A percentile compares a stretch with the other conserved stretches of the same genome.
Conservation (phyloP, 768 basidiomycete species). For the Strobilomyces confusus region DNA sequence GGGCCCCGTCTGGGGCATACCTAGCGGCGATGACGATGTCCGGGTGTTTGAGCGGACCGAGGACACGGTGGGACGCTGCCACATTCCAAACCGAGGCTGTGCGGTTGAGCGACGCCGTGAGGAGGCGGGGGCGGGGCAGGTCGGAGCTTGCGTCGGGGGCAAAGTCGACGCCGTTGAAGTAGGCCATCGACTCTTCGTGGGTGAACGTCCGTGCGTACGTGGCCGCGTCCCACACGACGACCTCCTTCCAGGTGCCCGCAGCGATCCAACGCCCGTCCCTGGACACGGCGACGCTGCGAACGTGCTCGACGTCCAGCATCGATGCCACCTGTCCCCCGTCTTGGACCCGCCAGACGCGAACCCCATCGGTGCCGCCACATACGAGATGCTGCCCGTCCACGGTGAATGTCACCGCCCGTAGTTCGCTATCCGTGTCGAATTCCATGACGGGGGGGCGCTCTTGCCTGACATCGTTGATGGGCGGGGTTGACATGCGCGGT, state of each 20-base stretch:
- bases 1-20: background rate
- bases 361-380: background rate
- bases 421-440: background rate
- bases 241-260: background rate
- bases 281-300: conserved; percentile 5
- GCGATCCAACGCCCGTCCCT: conserved; percentile 5
- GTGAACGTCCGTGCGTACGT: background rate
- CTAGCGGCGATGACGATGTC: background rate
- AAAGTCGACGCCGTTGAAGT: background rate
- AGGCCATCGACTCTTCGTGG: background rate
- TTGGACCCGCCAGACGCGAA: background rate
- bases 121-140: background rate
- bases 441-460: background rate
- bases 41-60: background rate
- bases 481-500: too few species aligned
- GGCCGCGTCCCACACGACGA: background rate
- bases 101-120: background rate
- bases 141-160: background rate
- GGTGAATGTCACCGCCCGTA: background rate
- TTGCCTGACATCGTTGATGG: background rate
- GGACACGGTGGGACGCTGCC: background rate
- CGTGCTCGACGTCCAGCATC: background rate
- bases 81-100: background rate
- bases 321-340: background rate
- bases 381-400: background rate